Evolutionary conservation across 805 yeast species (phyloP).

Genomic region (Saturnispora zaruensis): DNA sequence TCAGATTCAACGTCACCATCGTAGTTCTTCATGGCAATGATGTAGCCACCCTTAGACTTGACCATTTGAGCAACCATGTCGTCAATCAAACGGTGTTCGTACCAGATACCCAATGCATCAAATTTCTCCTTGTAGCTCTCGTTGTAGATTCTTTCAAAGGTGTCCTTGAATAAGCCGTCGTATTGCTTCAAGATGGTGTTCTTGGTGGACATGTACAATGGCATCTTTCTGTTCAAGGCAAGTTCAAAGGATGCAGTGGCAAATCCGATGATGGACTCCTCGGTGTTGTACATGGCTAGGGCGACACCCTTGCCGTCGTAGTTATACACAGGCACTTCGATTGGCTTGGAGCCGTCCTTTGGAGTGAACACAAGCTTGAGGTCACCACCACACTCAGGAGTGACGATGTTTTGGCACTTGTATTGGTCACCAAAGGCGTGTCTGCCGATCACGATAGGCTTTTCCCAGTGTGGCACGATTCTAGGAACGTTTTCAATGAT

Average conservation of each 20-base stretch:
- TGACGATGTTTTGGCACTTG: constrained; percentile 79
- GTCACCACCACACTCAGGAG: constrained; percentile 69
- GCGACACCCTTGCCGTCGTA: constrained; percentile 74
- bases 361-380: constrained; percentile 74
- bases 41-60: constrained; percentile 89
- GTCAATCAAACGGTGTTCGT: constrained; percentile 92
- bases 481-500: constrained; percentile 82
- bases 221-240: constrained; percentile 71
- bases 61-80: constrained; percentile 99
- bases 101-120: constrained; percentile 82
- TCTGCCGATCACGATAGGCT: constrained; percentile 94
- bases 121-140: constrained; percentile 58
- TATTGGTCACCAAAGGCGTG: constrained; percentile 98
- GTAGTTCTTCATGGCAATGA: constrained; percentile 94
- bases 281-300: constrained; percentile 92
- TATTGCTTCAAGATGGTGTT: constrained; percentile 90
- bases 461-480: constrained; percentile 84
- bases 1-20: constrained; percentile 98
- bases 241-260: constrained; percentile 89
- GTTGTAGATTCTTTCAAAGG: constrained; percentile 75
- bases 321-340: constrained; percentile 55
- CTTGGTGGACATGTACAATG: constrained; percentile 82
- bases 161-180: constrained; percentile 94
- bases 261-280: constrained; percentile 80
- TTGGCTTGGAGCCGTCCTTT: constrained; percentile 46